Conservation (phyloP, 1,139 yeast species). For the Hemisphaericaspora lyxosophila region DNA sequence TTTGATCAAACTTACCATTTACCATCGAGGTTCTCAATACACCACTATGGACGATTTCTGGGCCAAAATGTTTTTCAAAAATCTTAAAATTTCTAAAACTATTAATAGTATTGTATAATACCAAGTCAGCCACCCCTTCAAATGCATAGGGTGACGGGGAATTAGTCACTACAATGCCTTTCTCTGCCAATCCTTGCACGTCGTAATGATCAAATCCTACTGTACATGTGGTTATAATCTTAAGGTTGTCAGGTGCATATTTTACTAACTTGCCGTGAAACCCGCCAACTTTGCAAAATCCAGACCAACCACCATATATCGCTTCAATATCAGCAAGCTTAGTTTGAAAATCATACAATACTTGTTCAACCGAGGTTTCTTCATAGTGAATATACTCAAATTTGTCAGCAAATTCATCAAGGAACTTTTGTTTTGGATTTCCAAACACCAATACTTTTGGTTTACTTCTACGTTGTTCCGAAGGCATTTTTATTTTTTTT, state of each 20-base stretch:
- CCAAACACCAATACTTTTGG: slow-evolving; percentile 49
- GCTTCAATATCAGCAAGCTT: slow-evolving; percentile 48
- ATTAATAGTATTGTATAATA: slow-evolving; percentile 56
- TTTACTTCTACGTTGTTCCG: too few species aligned
- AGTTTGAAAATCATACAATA: slow-evolving; percentile 36
- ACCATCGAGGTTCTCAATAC: slow-evolving; percentile 39
- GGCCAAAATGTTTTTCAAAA: slow-evolving; percentile 42
- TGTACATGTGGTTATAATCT: slow-evolving; percentile 62
- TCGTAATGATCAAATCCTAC: slow-evolving; percentile 72
- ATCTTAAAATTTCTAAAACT: slow-evolving; percentile 61
- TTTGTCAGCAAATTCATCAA: slow-evolving; percentile 29
- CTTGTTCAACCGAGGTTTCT: slow-evolving; percentile 40
- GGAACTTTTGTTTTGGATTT: slow-evolving; percentile 26
- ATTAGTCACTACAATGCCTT: slow-evolving; percentile 59
- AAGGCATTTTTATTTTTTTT: slow-evolving; percentile 12
- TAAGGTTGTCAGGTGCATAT: slow-evolving; percentile 51
- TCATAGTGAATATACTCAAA: slow-evolving; percentile 47
- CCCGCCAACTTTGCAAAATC: slow-evolving; percentile 52
- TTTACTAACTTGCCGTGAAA: slow-evolving; percentile 47
- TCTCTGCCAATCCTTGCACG: slow-evolving; percentile 33
- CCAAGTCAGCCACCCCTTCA: slow-evolving; percentile 78
- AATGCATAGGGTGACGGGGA: slow-evolving; percentile 63
- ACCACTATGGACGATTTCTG: slow-evolving; percentile 38
- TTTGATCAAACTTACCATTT: slow-evolving; percentile 34
- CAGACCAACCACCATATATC: slow-evolving; percentile 65